Percentiles rank a stretch among this genome's conserved stretches.
Evolutionary conservation across 768 basidiomycete genomes (phyloP).

Genomic region (Leccinum uliginosum): DNA sequence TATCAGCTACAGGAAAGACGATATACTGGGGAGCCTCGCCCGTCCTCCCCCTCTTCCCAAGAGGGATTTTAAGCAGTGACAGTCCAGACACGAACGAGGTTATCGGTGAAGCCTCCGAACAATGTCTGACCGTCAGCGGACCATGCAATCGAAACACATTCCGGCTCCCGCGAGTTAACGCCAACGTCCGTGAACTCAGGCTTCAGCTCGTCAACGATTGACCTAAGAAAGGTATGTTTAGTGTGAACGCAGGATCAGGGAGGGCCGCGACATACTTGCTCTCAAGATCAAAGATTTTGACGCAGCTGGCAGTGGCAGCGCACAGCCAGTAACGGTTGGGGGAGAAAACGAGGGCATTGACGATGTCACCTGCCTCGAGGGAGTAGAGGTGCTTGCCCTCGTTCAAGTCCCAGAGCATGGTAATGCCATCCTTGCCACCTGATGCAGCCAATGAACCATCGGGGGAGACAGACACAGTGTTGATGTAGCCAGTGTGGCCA

Average conservation of each 20-base stretch:
- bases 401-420: constrained; percentile 99
- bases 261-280: constrained; percentile 71
- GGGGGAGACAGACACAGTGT: constrained; percentile 96
- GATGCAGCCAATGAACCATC: constrained; percentile 99
- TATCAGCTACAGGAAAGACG: constrained; percentile 23
- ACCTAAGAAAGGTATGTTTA: constrained; percentile 41
- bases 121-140: constrained; percentile 97
- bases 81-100: constrained; percentile 89
- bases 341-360: constrained; percentile 99
- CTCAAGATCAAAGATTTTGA: constrained; percentile 99
- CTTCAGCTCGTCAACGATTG: constrained; percentile 98
- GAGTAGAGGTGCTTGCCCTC: constrained; percentile 99
- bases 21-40: constrained; percentile 17
- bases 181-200: constrained; percentile 83
- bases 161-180: constrained; percentile 71
- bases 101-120: constrained; percentile 96
- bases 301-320: constrained; percentile 93
- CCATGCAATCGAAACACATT: constrained; percentile 97
- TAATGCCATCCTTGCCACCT: constrained; percentile 99
- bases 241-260: neutral
- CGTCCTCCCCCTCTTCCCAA: constrained; percentile 17
- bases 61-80: constrained; percentile 49
- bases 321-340: constrained; percentile 99
- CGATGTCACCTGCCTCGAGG: constrained; percentile 95
- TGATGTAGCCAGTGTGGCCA: constrained; percentile 99